Conservation (phyloP, 441 rosid genomes). For the Capsella rubella region DNA sequence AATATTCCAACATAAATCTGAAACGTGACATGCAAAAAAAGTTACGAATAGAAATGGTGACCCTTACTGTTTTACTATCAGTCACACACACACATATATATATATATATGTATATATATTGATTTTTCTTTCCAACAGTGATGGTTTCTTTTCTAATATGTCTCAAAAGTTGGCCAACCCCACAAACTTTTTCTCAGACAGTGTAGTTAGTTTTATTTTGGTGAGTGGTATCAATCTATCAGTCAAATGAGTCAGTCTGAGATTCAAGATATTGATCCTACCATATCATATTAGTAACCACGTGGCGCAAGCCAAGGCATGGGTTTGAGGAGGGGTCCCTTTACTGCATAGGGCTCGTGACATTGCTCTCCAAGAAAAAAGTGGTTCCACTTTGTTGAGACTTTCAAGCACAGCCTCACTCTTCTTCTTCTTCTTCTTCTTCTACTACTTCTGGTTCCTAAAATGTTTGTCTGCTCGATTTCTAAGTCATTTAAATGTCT, state of each 20-base stretch:
- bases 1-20: conserved; percentile 29
- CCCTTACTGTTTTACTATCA: conserved; percentile 34
- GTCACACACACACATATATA: not conserved
- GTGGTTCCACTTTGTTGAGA: conserved; percentile 44
- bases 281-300: conserved; percentile 24
- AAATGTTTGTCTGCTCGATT: conserved; percentile 36
- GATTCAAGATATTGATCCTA: conserved; percentile 37
- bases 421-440: conserved; percentile 21
- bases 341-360: conserved; percentile 40
- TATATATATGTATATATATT: not conserved
- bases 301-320: conserved; percentile 41
- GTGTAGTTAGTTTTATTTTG: conserved; percentile 38
- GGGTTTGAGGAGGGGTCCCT: conserved; percentile 39
- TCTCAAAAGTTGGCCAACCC: conserved; percentile 45
- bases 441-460: conserved; percentile 30
- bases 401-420: conserved; percentile 34
- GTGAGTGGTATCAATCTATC: conserved; percentile 41
- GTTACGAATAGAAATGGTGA: conserved; percentile 9
- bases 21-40: conserved; percentile 40
- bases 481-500: conserved; percentile 43
- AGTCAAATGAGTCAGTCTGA: conserved; percentile 40
- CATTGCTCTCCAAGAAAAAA: conserved; percentile 31
- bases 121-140: conserved; percentile 7
- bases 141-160: conserved; percentile 33
- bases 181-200: conserved; percentile 36